These are phyloP conservation scores for Coemansia furcata DNA, from an alignment of 192 early-diverging fungal genomes.

Conservation along the genomic window DNA sequence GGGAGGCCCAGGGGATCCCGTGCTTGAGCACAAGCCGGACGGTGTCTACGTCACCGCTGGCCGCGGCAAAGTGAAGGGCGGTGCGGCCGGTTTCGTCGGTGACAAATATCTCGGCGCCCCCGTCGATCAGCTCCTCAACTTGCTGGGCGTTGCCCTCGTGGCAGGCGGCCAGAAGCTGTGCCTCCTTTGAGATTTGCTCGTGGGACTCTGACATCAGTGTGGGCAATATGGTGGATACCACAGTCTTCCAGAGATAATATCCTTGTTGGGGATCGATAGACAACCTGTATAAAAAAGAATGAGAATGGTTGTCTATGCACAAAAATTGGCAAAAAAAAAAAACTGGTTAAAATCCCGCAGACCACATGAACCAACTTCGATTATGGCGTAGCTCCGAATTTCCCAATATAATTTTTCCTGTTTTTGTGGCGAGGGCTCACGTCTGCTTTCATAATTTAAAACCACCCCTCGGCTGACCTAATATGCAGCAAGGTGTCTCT, in stretches of 20 bases:
- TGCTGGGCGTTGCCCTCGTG: conserved; percentile 36
- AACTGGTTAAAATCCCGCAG: neutral
- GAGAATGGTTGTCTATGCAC: neutral
- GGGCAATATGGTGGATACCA: neutral
- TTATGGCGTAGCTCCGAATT: neutral
- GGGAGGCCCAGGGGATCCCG: conserved; percentile 81
- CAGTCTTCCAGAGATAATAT: neutral
- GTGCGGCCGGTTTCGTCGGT: conserved; percentile 59
- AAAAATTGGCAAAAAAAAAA: neutral
- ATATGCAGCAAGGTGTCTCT: neutral
- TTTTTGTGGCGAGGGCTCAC: neutral
- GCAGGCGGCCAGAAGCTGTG: conserved; percentile 44
- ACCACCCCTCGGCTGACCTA: neutral
- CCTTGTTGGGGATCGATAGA: neutral
- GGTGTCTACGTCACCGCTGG: conserved; percentile 61
- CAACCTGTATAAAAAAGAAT: neutral
- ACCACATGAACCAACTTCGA: neutral
- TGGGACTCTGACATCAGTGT: conserved; percentile 3
- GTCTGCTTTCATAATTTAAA: neutral
- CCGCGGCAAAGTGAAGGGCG: conserved; percentile 69
- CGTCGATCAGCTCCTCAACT: conserved; percentile 49
- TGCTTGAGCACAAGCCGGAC: conserved; percentile 58
- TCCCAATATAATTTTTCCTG: neutral
- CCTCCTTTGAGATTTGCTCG: conserved; percentile 29
- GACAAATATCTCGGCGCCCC: conserved; percentile 58